phyloP scores from a whole-genome alignment of 768 basidiomycete genomes.

The Rickenella mellea region DNA sequence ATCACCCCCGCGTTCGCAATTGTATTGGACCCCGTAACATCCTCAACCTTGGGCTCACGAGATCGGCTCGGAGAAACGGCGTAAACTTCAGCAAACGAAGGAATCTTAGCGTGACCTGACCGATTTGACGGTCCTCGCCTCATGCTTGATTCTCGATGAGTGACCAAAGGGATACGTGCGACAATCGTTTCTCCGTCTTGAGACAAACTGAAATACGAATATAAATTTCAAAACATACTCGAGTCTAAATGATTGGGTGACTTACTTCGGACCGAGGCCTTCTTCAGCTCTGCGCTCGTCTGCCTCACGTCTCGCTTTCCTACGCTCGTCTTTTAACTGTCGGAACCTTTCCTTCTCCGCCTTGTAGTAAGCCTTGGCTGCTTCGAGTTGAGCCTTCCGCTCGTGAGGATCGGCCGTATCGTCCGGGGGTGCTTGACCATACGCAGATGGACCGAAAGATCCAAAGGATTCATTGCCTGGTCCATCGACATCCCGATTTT shows the following conservation, averaged over 20 bases:
- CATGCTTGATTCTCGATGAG: too few relatives aligned
- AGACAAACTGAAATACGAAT: constrained; percentile 7
- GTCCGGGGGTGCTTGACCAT: constrained; percentile 11
- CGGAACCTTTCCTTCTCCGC: constrained; percentile 64
- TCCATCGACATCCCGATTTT: not conserved
- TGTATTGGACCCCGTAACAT: constrained; percentile 7
- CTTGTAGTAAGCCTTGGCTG: constrained; percentile 59
- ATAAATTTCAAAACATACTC: constrained; percentile 6
- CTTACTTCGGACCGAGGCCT: constrained; percentile 1
- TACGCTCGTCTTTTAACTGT: constrained; percentile 41
- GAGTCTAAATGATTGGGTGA: constrained; percentile 3
- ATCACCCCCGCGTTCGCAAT: constrained; percentile 9
- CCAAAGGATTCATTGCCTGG: constrained; percentile 3
- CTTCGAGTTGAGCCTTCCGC: constrained; percentile 35
- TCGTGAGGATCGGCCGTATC: constrained; percentile 8
- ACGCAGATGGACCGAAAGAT: constrained; percentile 9
- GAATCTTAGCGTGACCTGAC: not conserved
- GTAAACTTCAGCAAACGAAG: not conserved
- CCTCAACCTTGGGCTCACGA: not conserved
- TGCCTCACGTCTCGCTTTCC: constrained; percentile 24
- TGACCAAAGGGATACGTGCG: not conserved
- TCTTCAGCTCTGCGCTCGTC: constrained; percentile 5
- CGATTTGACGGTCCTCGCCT: not conserved
- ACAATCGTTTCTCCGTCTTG: constrained; percentile 12
- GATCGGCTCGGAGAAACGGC: not conserved